phyloP scores from a whole-genome alignment of 1,284 basidiomycete species.

The Ustilago bromivora region DNA sequence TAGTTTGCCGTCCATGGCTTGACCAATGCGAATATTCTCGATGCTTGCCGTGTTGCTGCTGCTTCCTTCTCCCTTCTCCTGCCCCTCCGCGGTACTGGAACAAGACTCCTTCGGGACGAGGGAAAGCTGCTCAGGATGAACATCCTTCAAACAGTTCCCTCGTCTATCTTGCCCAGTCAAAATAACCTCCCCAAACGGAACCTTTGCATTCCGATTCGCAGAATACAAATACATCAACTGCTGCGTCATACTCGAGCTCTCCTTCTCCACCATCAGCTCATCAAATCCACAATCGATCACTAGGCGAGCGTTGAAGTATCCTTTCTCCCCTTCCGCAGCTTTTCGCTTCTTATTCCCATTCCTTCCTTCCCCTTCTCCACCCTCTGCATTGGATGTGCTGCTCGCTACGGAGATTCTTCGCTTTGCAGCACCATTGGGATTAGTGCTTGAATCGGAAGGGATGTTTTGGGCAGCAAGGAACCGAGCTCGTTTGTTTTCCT shows the following conservation, averaged over 20 bases:
- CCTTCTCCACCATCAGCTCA: constrained; percentile 93
- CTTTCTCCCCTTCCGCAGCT: constrained; percentile 69
- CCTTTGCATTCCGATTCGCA: constrained; percentile 79
- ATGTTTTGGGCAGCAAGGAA: constrained; percentile 16
- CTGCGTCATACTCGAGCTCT: constrained; percentile 85
- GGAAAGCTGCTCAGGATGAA: constrained; percentile 31
- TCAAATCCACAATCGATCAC: constrained; percentile 95
- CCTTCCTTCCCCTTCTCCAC: not conserved
- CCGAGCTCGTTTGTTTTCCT: constrained; percentile 72
- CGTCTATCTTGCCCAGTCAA: constrained; percentile 78
- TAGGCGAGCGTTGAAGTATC: constrained; percentile 76
- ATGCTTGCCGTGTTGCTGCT: constrained; percentile 20
- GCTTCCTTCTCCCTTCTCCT: not conserved
- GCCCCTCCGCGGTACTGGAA: not conserved
- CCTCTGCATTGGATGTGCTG: constrained; percentile 37
- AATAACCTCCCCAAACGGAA: constrained; percentile 79
- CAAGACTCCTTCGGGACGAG: constrained; percentile 13
- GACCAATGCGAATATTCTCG: constrained; percentile 76
- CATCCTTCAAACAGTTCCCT: constrained; percentile 29
- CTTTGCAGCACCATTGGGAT: constrained; percentile 63
- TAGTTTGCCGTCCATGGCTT: constrained; percentile 80
- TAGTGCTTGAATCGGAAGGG: not conserved
- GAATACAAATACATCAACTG: constrained; percentile 92
- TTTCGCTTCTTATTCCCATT: constrained; percentile 52
- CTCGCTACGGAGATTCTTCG: constrained; percentile 34